phyloP scores from a whole-genome alignment of 257 asterid genomes.

The Solanum appendiculatum region DNA sequence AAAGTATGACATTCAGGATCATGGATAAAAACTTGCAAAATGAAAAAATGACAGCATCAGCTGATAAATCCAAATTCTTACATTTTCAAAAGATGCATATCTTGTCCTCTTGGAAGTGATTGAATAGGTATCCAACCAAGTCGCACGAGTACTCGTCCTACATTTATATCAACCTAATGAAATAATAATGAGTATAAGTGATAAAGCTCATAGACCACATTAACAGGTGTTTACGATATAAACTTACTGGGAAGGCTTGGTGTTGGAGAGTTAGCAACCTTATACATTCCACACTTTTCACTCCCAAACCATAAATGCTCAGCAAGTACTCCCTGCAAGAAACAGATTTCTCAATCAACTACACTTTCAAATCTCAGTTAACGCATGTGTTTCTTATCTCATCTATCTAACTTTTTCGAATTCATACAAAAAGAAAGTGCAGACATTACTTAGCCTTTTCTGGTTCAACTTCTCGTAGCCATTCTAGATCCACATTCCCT shows the following conservation, averaged over 20 bases:
- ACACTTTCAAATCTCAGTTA: neutral
- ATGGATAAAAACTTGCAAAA: neutral
- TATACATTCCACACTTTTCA: conserved; percentile 64
- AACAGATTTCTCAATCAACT: neutral
- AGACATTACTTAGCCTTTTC: conserved; percentile 8
- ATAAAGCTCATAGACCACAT: neutral
- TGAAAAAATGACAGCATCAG: neutral
- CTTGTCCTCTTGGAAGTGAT: conserved; percentile 32
- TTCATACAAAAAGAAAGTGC: neutral
- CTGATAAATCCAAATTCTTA: conserved; percentile 4
- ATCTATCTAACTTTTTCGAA: neutral
- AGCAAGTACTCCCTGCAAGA: conserved; percentile 39
- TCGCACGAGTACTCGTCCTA: conserved; percentile 42
- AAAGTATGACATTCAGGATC: neutral
- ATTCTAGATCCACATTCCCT: conserved; percentile 9
- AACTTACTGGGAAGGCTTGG: conserved; percentile 54
- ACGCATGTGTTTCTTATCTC: neutral
- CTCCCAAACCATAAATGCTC: conserved; percentile 42
- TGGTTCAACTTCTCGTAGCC: conserved; percentile 7
- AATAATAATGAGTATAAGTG: neutral
- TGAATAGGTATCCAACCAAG: conserved; percentile 61
- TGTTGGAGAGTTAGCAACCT: conserved; percentile 47
- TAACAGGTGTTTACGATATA: neutral
- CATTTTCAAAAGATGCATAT: conserved; percentile 40
- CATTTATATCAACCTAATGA: conserved; percentile 53